A percentile compares a stretch with the other conserved stretches of the same genome.
Conservation (phyloP, 371 early-diverging fungal genomes). For the Mucor indicus region DNA sequence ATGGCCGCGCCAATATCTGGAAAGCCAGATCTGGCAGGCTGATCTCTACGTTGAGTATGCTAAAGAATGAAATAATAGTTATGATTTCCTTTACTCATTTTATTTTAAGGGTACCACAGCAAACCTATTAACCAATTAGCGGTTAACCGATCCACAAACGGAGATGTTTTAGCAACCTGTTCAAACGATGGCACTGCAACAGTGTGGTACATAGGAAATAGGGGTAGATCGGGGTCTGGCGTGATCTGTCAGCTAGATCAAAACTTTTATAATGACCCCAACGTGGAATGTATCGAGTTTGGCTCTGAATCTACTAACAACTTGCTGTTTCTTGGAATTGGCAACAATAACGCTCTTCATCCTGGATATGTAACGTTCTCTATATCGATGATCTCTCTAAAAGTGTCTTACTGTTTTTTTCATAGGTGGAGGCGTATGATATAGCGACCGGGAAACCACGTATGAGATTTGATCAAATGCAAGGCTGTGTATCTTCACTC, state of each 20-base stretch:
- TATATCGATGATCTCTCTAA: background rate
- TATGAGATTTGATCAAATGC: slow-evolving; percentile 18
- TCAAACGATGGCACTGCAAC: slow-evolving; percentile 39
- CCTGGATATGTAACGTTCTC: slow-evolving; percentile 27
- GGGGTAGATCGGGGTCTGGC: slow-evolving; percentile 29
- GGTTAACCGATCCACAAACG: slow-evolving; percentile 11
- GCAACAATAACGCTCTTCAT: slow-evolving; percentile 10
- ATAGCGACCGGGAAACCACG: slow-evolving; percentile 1
- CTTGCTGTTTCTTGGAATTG: slow-evolving; percentile 26
- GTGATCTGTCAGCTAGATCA: slow-evolving; percentile 18
- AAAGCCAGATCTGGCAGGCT: slow-evolving; percentile 15
- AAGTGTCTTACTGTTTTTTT: background rate
- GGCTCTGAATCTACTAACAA: slow-evolving; percentile 21
- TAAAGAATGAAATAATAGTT: background rate
- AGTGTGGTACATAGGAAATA: slow-evolving; percentile 26
- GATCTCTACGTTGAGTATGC: slow-evolving; percentile 34
- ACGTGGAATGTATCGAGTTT: slow-evolving; percentile 37
- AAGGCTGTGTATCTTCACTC: slow-evolving; percentile 26
- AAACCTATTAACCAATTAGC: slow-evolving; percentile 25
- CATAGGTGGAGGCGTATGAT: slow-evolving; percentile 34
- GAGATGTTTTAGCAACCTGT: slow-evolving; percentile 30
- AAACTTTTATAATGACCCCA: slow-evolving; percentile 7
- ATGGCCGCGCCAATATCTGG: slow-evolving; percentile 35
- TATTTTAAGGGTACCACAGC: slow-evolving; percentile 16
- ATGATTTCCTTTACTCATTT: background rate